Evolutionary conservation across 306 rosid genomes (phyloP).

Genomic region (Erythrophleum fordii): DNA sequence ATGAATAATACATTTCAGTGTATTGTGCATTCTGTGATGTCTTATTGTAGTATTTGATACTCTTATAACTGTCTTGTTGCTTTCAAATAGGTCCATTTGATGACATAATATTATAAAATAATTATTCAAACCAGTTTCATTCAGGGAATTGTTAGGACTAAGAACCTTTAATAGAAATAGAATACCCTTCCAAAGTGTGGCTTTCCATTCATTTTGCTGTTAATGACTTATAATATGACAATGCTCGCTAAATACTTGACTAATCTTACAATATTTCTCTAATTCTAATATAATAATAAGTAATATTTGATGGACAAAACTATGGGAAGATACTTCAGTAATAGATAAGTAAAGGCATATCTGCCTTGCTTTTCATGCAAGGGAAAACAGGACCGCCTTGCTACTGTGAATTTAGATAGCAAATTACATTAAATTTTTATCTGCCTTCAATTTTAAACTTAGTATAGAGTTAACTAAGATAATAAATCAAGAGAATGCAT

Average conservation of each 20-base stretch:
- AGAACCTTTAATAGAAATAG: background rate
- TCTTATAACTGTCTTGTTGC: conserved; percentile 6
- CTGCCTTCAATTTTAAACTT: background rate
- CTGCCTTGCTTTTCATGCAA: background rate
- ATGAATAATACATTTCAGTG: conserved; percentile 13
- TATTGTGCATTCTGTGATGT: background rate
- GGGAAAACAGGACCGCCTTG: background rate
- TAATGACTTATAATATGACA: conserved; percentile 16
- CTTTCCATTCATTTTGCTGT: conserved; percentile 8
- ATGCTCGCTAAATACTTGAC: background rate
- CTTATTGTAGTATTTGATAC: background rate
- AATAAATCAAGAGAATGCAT: background rate
- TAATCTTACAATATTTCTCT: background rate
- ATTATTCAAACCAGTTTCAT: background rate
- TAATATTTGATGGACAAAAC: conserved; percentile 4
- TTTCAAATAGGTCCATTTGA: background rate
- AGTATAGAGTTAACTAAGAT: background rate
- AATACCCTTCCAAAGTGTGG: conserved; percentile 8
- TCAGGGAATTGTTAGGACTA: background rate
- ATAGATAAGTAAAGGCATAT: conserved; percentile 19
- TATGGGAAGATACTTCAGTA: background rate
- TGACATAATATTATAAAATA: background rate
- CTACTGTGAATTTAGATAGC: conserved; percentile 8
- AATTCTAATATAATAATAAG: conserved; percentile 11
- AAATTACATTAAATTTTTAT: background rate